Evolutionary conservation across 2,329 filamentous ascomycete genomes (phyloP).

Genomic region (Colletotrichum sp.): DNA sequence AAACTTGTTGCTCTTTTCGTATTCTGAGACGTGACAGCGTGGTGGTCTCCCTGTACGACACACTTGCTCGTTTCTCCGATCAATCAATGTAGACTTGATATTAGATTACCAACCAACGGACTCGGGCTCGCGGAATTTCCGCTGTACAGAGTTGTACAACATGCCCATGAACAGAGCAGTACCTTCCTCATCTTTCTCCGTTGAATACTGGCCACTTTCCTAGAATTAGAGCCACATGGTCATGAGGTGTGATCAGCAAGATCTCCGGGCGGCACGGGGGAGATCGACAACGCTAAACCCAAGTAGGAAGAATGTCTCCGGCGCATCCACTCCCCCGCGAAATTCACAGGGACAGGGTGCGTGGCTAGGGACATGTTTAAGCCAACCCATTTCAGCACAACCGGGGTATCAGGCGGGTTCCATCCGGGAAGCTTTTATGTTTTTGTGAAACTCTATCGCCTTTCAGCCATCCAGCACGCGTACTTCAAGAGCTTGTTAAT

Average conservation of each 20-base stretch:
- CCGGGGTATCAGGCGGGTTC: not conserved
- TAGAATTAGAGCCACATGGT: not conserved
- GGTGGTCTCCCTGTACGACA: not conserved
- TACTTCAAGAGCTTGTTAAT: not conserved
- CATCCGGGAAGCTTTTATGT: not conserved
- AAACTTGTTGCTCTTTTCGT: not conserved
- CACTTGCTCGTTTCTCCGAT: not conserved
- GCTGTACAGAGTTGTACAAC: not conserved
- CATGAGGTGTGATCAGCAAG: not conserved
- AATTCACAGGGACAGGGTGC: not conserved
- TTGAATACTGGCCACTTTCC: not conserved
- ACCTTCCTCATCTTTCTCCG: not conserved
- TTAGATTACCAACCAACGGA: not conserved
- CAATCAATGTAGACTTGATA: not conserved
- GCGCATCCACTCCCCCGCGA: not conserved
- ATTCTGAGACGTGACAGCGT: not conserved
- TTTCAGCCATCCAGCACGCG: not conserved
- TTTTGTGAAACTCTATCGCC: not conserved
- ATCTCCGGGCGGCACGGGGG: not conserved
- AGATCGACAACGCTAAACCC: not conserved
- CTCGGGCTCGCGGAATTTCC: not conserved
- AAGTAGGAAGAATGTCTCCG: not conserved
- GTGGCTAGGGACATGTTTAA: not conserved
- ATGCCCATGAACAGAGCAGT: not conserved
- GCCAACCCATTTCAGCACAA: not conserved